Percentiles rank a stretch among this genome's conserved stretches.
Conservation (phyloP, 2,329 filamentous ascomycete genomes). For the Raffaelea ambrosiae region DNA sequence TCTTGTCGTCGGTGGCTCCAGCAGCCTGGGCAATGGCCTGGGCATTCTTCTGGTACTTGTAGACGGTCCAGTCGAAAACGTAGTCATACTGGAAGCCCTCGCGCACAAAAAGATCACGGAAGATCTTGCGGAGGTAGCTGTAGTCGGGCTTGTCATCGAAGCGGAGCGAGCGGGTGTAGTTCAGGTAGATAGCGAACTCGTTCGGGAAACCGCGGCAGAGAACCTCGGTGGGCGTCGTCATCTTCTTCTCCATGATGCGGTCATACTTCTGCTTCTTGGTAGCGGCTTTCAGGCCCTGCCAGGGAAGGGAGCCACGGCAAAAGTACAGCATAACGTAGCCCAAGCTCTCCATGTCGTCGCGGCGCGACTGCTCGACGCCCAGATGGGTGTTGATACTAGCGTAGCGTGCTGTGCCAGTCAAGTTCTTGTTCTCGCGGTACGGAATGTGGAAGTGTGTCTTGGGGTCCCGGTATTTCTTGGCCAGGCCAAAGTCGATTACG, state of each 20-base stretch:
- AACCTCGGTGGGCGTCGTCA: slow-evolving; percentile 97
- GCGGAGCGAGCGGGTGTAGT: slow-evolving; percentile 96
- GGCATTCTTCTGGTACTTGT: slow-evolving; percentile 99
- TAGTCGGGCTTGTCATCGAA: slow-evolving; percentile 99
- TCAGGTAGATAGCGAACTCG: slow-evolving; percentile 98
- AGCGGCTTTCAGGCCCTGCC: slow-evolving; percentile 97
- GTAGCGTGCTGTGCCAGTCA: slow-evolving; percentile 97
- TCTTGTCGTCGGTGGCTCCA: slow-evolving; percentile 70
- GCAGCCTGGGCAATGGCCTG: slow-evolving; percentile 84
- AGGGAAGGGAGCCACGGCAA: slow-evolving; percentile 95
- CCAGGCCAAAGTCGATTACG: slow-evolving; percentile 96
- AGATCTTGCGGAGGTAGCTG: slow-evolving; percentile 99
- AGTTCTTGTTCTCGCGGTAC: slow-evolving; percentile 99
- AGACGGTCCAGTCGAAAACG: slow-evolving; percentile 99
- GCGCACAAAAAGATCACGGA: slow-evolving; percentile 97
- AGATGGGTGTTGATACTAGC: slow-evolving; percentile 98
- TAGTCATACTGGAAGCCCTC: slow-evolving; percentile 99
- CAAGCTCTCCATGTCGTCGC: slow-evolving; percentile 98
- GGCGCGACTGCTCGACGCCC: slow-evolving; percentile 96
- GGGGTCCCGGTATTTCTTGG: slow-evolving; percentile 99
- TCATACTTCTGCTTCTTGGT: slow-evolving; percentile 99
- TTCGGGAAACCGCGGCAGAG: slow-evolving; percentile 99
- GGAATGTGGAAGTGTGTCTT: slow-evolving; percentile 99
- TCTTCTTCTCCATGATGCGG: slow-evolving; percentile 99
- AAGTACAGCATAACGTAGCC: slow-evolving; percentile 99